These are phyloP conservation scores for Botryotinia calthae DNA, from an alignment of 2,329 filamentous ascomycete genomes.

Conservation along the genomic window DNA sequence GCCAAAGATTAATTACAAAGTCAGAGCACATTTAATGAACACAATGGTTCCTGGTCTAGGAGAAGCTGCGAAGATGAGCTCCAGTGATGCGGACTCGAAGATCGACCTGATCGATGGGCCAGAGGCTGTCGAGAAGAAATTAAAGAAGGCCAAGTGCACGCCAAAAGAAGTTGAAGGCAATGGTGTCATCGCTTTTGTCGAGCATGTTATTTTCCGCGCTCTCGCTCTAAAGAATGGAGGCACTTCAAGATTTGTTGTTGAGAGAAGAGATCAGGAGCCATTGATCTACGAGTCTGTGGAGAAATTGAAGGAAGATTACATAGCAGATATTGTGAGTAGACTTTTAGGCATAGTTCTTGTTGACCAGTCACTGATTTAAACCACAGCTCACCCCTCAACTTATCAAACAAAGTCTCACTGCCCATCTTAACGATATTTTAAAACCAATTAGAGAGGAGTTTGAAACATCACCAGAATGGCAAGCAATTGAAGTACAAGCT, in stretches of 20 bases:
- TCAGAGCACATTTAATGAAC: conserved; percentile 71
- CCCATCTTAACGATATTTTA: conserved; percentile 70
- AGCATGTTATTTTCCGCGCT: conserved; percentile 74
- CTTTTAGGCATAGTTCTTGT: neutral
- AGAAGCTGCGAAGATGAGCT: conserved; percentile 81
- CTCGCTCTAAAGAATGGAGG: conserved; percentile 53
- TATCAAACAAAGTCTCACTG: conserved; percentile 79
- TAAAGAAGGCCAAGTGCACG: conserved; percentile 18
- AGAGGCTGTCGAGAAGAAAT: conserved; percentile 19
- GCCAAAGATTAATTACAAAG: conserved; percentile 78
- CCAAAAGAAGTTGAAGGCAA: conserved; percentile 23
- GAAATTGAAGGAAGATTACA: conserved; percentile 18
- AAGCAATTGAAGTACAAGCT: conserved; percentile 70
- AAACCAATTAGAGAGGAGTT: conserved; percentile 75
- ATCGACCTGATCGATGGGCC: conserved; percentile 20
- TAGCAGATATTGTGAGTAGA: conserved; percentile 11
- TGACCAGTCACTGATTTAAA: conserved; percentile 25
- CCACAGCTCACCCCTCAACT: conserved; percentile 74
- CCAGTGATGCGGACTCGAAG: conserved; percentile 51
- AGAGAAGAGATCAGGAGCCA: conserved; percentile 20
- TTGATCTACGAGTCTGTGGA: conserved; percentile 17
- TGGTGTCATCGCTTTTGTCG: conserved; percentile 77
- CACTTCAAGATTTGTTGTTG: conserved; percentile 55
- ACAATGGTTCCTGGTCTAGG: conserved; percentile 85
- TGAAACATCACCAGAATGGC: conserved; percentile 72